These are phyloP conservation scores for Aspergillus olivimuriae DNA, from an alignment of 495 filamentous ascomycete genomes.

Conservation along the genomic window DNA sequence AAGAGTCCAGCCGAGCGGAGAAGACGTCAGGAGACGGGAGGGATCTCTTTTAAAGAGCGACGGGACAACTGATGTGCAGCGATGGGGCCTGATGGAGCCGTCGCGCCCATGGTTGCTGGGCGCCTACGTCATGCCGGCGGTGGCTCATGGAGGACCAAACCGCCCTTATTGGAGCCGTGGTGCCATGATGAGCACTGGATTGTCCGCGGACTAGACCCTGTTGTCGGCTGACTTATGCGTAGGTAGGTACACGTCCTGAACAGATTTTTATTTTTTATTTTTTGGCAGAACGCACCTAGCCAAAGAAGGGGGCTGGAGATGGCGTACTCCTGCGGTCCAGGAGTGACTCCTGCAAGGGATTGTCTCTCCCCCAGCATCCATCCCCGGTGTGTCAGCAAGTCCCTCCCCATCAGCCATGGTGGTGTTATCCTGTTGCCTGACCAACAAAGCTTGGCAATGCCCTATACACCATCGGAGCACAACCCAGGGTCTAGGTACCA, in stretches of 20 bases:
- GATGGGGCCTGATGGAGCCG: background rate
- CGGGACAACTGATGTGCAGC: background rate
- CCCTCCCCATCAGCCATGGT: too few species aligned
- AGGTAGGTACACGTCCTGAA: too few species aligned
- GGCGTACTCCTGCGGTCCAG: too few species aligned
- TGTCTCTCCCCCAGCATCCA: too few species aligned
- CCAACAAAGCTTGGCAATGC: conserved; percentile 6
- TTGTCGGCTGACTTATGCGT: conserved; percentile 11
- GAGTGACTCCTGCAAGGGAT: too few species aligned
- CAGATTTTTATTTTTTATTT: too few species aligned
- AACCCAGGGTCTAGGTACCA: background rate
- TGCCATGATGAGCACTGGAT: conserved; percentile 1
- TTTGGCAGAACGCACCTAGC: too few species aligned
- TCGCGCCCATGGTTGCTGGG: too few species aligned
- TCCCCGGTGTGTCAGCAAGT: too few species aligned
- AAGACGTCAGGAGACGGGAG: conserved; percentile 5
- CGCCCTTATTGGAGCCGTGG: conserved; percentile 4
- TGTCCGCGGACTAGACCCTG: conserved; percentile 7
- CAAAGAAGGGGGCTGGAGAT: too few species aligned
- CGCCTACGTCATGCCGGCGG: conserved; percentile 12
- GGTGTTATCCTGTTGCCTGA: conserved; percentile 4
- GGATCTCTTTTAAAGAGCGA: conserved; percentile 5
- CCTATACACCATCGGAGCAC: background rate
- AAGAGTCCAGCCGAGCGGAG: conserved; percentile 6
- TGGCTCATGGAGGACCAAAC: conserved; percentile 4